Evolutionary conservation across 208 protist species (phyloP), one percentile per base, ranked within the genome.

Genomic region (Acanthamoeba lenticulata): DNA sequence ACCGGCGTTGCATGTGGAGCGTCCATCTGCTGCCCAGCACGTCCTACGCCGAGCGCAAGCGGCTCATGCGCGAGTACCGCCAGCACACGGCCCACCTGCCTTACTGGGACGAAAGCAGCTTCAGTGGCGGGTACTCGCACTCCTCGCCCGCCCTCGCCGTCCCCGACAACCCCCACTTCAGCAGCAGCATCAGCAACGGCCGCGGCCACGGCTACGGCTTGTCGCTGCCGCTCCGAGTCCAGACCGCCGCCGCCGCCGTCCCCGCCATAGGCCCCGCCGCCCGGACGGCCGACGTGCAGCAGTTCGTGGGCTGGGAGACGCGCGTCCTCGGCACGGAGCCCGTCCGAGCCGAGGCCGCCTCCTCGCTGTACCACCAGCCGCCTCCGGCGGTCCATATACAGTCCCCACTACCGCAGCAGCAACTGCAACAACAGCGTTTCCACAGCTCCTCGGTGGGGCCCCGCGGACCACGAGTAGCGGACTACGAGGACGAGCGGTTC

Each of bases 1-100:
- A 83, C 38, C 34, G 72, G 49, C 21, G 72, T 4, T 83, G 72
- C 72, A 83, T 83, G 72, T 83, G 72, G 72, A 83, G 72, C 72
- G 38, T 49, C 27, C 72, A 83, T 7, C 72, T 83, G 21, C 42
- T 83, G 72, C 72, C 72, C 72, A 49, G 49, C 72, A 34, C 42
- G 27, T 34, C 72, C 15, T 83, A 49, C 38, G 34, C 19, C 9
- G 72, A 83, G 1, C 72, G 72, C 38, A 83, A 83, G 42, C 34
- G 72, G 13, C 72, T 83, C 1, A 36, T 83, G 17, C 11, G 72
- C 11, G 72, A 83, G 24, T 83, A 83, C 72, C 72, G 72, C 38
- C 19, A 24, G 2, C 44, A 83, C 38, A 83, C 72, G 21, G 42
- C 40, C 40, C 72, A 83, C 40, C 72, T 83, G 3, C 7, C 72